These are phyloP conservation scores for Verbena officinalis DNA, from an alignment of 257 asterid species.

Conservation along the genomic window DNA sequence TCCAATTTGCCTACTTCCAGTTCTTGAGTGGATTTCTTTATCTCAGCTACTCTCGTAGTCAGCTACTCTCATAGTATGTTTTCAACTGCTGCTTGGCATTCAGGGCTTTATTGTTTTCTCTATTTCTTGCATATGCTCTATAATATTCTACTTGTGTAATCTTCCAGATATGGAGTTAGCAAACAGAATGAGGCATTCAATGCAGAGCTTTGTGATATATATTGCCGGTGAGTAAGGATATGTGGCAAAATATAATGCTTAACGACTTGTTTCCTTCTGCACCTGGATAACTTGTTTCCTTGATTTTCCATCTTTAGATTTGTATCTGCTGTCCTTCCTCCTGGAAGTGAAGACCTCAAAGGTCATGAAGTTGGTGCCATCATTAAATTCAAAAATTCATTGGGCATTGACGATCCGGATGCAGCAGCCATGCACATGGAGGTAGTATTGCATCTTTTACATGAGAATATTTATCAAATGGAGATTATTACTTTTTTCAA, in stretches of 20 bases:
- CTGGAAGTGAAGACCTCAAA: conserved; percentile 79
- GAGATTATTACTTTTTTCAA: conserved; percentile 23
- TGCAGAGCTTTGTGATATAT: conserved; percentile 89
- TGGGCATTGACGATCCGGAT: conserved; percentile 99
- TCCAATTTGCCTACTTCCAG: not conserved
- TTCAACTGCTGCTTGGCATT: not conserved
- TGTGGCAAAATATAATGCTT: not conserved
- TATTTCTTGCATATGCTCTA: conserved; percentile 10
- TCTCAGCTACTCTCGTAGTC: too few relatives aligned
- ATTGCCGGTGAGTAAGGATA: conserved; percentile 63
- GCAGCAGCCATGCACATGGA: conserved; percentile 99
- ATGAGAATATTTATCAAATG: conserved; percentile 20
- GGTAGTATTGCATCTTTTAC: conserved; percentile 43
- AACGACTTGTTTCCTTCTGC: conserved; percentile 24
- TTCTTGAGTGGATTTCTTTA: not conserved
- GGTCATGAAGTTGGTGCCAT: conserved; percentile 90
- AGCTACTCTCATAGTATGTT: too few relatives aligned
- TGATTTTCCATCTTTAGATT: conserved; percentile 43
- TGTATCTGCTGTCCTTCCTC: conserved; percentile 80
- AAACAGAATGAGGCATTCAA: conserved; percentile 85
- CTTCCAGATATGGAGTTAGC: conserved; percentile 85
- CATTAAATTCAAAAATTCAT: conserved; percentile 68
- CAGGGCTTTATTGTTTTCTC: conserved; percentile 1
- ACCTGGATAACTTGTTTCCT: conserved; percentile 7
- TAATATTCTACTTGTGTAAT: conserved; percentile 21